Evolutionary conservation across 495 filamentous ascomycete species (phyloP).

Genomic region (Neurospora tetraspora): DNA sequence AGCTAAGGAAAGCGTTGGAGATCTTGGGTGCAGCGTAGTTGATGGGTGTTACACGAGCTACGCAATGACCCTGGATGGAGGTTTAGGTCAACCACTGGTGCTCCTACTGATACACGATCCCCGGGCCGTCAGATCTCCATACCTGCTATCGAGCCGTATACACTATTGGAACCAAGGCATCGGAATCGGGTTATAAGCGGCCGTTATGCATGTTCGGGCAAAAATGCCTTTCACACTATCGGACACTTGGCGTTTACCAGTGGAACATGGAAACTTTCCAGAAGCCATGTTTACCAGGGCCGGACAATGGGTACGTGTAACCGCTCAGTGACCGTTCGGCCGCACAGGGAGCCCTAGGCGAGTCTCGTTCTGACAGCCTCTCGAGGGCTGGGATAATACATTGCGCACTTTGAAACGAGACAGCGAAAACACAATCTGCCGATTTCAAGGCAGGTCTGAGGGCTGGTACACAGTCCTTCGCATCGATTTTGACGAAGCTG

Average conservation of each 20-base stretch:
- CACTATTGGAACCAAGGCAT: neutral
- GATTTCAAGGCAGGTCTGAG: neutral
- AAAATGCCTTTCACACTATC: neutral
- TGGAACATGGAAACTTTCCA: neutral
- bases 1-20: conserved; percentile 65
- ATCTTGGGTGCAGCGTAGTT: conserved; percentile 45
- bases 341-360: neutral
- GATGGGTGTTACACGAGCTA: neutral
- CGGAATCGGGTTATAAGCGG: neutral
- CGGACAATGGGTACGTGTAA: neutral
- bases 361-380: neutral
- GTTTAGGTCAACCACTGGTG: neutral
- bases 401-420: neutral
- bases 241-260: neutral
- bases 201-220: neutral
- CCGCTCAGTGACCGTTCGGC: neutral
- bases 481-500: neutral
- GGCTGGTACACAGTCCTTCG: neutral
- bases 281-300: neutral
- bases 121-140: neutral
- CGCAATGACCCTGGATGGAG: neutral
- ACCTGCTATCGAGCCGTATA: neutral
- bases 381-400: neutral
- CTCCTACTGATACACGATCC: neutral
- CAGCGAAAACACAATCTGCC: neutral